Conservation (phyloP, 2,329 filamentous ascomycete genomes). For the Onygenales sp. region DNA sequence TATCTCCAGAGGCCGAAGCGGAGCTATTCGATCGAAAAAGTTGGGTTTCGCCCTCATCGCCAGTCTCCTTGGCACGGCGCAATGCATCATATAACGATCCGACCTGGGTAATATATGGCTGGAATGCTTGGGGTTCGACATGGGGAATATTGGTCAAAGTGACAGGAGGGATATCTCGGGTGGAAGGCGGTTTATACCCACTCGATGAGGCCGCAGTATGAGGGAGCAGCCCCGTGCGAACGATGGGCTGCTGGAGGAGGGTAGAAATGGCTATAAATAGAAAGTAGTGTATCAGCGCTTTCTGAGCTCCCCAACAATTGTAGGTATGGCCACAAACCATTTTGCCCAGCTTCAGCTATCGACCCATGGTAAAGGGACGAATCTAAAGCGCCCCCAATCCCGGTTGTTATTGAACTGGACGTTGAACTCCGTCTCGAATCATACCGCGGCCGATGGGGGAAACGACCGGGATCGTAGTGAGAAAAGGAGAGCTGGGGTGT, state of each 20-base stretch:
- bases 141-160: constrained; percentile 79
- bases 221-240: constrained; percentile 71
- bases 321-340: constrained; percentile 39
- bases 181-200: constrained; percentile 71
- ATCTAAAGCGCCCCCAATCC: constrained; percentile 76
- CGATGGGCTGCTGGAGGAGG: constrained; percentile 65
- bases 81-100: constrained; percentile 83
- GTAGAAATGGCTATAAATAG: constrained; percentile 62
- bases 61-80: constrained; percentile 68
- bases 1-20: constrained; percentile 38
- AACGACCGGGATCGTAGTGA: constrained; percentile 28
- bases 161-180: constrained; percentile 86
- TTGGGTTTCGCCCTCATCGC: constrained; percentile 51
- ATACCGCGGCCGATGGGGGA: constrained; percentile 23
- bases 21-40: constrained; percentile 36
- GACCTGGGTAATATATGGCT: constrained; percentile 74
- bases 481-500: constrained; percentile 37
- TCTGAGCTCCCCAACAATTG: background rate
- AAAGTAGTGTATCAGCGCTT: background rate
- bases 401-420: constrained; percentile 76
- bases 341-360: constrained; percentile 59
- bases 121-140: constrained; percentile 71
- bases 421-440: constrained; percentile 62
- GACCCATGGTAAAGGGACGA: constrained; percentile 50
- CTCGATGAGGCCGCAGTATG: constrained; percentile 61